These are phyloP conservation scores for Carpinus viminea DNA, from an alignment of 306 rosid species.

Conservation along the genomic window DNA sequence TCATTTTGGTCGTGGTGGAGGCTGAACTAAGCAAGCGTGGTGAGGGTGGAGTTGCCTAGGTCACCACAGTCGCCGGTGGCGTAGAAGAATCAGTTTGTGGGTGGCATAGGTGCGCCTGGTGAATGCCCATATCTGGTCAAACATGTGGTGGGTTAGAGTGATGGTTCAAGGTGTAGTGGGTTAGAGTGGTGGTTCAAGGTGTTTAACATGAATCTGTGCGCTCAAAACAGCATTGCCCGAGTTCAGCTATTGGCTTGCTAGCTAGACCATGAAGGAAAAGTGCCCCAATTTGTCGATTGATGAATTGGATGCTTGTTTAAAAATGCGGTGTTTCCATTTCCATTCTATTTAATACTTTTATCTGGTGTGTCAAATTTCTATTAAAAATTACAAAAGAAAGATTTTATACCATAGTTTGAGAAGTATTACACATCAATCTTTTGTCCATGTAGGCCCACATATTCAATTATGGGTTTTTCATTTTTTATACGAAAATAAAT, in stretches of 20 bases:
- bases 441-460: too few relatives aligned
- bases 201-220: conserved; percentile 63
- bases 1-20: conserved; percentile 67
- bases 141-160: conserved; percentile 69
- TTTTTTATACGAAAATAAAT: too few relatives aligned
- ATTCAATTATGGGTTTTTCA: too few relatives aligned
- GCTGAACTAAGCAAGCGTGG: conserved; percentile 60
- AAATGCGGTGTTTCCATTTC: too few relatives aligned
- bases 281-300: too few relatives aligned
- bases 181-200: conserved; percentile 68
- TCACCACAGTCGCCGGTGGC: conserved; percentile 85
- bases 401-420: too few relatives aligned
- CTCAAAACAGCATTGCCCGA: conserved; percentile 63
- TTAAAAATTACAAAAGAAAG: too few relatives aligned
- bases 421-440: too few relatives aligned
- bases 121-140: conserved; percentile 93
- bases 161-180: too few relatives aligned
- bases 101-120: conserved; percentile 53
- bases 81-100: conserved; percentile 47
- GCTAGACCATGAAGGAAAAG: conserved; percentile 69
- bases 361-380: too few relatives aligned
- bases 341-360: too few relatives aligned
- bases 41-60: conserved; percentile 52
- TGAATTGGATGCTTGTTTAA: too few relatives aligned
- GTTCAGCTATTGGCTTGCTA: conserved; percentile 75